Base-by-base conservation (phyloP, 2,329 filamentous ascomycete genomes). In the Fusarium albidum region DNA sequence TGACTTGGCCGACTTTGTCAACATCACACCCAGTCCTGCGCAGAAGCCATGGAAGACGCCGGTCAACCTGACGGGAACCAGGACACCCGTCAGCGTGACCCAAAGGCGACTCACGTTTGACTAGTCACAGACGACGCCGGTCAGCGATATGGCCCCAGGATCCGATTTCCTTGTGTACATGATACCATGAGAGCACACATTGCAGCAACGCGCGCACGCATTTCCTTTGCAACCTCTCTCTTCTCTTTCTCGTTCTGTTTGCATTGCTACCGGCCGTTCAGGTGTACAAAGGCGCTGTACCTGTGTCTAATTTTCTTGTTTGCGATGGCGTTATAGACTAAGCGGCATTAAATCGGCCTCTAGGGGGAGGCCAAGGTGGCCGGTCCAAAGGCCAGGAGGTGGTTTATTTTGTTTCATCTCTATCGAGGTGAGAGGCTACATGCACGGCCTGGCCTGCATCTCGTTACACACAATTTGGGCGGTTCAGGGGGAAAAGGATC, bases 1-100 rank as follows among this genome's bases (percentile, higher is more conserved):
- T 74, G 96, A 98, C 77, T 96, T 98, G 76, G 86, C 92, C 45
- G 95, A 99, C 71, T 99, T 96, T 75, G 89, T 98, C 70, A 97
- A 98, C 75, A 94, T 98, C 71, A 96, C 95, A 7, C 95, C 95
- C 1, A 96, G 92, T 69, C 95, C 95, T 15, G 95, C 92, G 21
- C 95, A 97, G 76, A 91, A 87, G 64, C 83, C 87, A 9, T 97
- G 92, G 90, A 91, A 89, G 71, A 96, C 92, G 1, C 92, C 92
- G 10, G 73, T 85, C 10, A 81, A 84, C 25, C 78, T 80, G 26
- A 70, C 76, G 14, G 67, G 73, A 9, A 71, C 76, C 46, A 80
- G 79, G 67, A 86, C 84, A 35, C 84, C 84, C 9, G 70, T 83
- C 51, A 91, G 86, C 63, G 84, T 89, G 39, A 83, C 90, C n/a